phyloP scores from a whole-genome alignment of 2,329 filamentous ascomycete species.

The Aspergillus sp. region DNA sequence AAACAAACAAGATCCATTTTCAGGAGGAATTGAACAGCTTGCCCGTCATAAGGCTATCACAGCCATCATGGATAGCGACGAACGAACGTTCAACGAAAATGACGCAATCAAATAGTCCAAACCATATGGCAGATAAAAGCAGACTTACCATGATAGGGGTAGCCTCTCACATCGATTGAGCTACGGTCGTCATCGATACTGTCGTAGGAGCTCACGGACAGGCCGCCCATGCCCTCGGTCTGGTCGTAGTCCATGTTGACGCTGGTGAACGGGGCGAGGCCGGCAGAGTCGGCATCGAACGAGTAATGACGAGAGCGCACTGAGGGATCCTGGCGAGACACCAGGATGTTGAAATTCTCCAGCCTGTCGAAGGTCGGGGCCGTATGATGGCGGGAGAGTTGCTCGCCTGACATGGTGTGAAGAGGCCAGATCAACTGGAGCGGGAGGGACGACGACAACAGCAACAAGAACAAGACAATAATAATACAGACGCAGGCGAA shows the following conservation, averaged over 20 bases:
- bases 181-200: conserved; percentile 32
- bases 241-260: conserved; percentile 32
- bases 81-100: conserved; percentile 22
- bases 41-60: no score
- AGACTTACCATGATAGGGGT: conserved; percentile 32
- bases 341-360: conserved; percentile 29
- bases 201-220: conserved; percentile 35
- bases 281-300: conserved; percentile 26
- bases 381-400: conserved; percentile 14
- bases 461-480: conserved; percentile 6
- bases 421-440: conserved; percentile 13
- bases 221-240: conserved; percentile 31
- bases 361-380: conserved; percentile 24
- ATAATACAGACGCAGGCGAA: conserved; percentile 7
- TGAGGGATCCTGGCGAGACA: conserved; percentile 24
- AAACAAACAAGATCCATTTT: no score
- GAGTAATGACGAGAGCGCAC: conserved; percentile 29
- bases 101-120: conserved; percentile 24
- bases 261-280: conserved; percentile 22
- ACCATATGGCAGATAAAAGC: conserved; percentile 10
- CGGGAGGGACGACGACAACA: conserved; percentile 6
- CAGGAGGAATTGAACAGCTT: no score
- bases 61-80: no score
- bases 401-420: conserved; percentile 26
- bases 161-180: conserved; percentile 29